These are phyloP conservation scores for Calonectria naviculata DNA, from an alignment of 2,329 filamentous ascomycete genomes.

Conservation along the genomic window DNA sequence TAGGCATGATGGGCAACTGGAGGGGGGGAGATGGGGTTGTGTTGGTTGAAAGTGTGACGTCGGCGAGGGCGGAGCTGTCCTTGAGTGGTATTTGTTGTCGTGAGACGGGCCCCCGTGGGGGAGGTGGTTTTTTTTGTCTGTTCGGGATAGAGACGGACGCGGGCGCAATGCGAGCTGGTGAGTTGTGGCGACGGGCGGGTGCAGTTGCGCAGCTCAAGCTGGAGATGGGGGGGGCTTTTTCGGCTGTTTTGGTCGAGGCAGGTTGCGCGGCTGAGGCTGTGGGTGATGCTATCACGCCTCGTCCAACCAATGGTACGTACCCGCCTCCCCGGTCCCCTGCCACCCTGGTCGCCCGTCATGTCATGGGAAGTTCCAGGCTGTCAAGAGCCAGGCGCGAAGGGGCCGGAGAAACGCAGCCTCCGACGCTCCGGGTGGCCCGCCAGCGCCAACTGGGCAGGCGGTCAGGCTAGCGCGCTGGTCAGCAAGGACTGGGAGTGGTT, in stretches of 20 bases:
- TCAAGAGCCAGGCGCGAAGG: slow-evolving; percentile 14
- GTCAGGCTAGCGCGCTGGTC: slow-evolving; percentile 26
- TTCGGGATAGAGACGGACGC: background rate
- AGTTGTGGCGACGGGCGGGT: slow-evolving; percentile 16
- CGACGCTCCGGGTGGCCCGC: background rate
- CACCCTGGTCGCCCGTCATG: background rate
- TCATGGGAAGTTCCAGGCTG: slow-evolving; percentile 12
- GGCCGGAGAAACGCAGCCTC: slow-evolving; percentile 27
- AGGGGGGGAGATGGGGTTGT: background rate
- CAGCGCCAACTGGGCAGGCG: slow-evolving; percentile 27
- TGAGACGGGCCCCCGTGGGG: slow-evolving; percentile 19
- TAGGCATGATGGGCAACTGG: slow-evolving; percentile 63
- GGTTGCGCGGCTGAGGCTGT: slow-evolving; percentile 37
- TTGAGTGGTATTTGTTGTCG: slow-evolving; percentile 7
- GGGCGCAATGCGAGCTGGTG: background rate
- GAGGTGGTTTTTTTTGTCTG: background rate
- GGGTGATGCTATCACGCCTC: slow-evolving; percentile 38
- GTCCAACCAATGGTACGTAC: slow-evolving; percentile 34
- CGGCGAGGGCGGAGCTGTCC: slow-evolving; percentile 14
- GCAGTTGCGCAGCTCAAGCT: background rate
- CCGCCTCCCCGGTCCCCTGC: background rate
- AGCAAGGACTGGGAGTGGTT: slow-evolving; percentile 23
- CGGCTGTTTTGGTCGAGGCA: slow-evolving; percentile 19
- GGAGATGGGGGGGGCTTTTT: background rate
- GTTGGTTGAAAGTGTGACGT: background rate